Evolutionary conservation across 257 asterid genomes (phyloP).

Genomic region (Misopates orontium): DNA sequence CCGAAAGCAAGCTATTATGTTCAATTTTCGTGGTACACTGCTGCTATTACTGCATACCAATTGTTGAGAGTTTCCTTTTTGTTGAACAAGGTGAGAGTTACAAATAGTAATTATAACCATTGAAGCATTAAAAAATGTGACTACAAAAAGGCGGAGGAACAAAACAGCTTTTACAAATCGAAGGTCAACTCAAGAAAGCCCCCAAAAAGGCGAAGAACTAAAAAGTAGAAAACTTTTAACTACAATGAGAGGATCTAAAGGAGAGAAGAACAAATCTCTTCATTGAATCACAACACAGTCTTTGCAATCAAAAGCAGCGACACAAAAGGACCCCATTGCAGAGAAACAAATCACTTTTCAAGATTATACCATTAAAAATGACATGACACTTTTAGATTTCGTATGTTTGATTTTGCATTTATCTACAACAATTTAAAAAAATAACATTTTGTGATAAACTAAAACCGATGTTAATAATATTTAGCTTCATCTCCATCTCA

Average conservation of each 20-base stretch:
- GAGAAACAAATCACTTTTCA: no score
- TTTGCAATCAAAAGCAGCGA: not conserved
- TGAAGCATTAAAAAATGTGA: not conserved
- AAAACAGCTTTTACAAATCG: conserved; percentile 28
- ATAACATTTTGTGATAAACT: no score
- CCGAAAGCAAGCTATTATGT: no score
- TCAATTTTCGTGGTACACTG: no score
- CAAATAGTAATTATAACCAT: not conserved
- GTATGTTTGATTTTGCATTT: no score
- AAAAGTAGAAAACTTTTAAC: conserved; percentile 22
- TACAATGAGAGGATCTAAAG: conserved; percentile 20
- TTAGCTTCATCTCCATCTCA: no score
- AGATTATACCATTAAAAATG: no score
- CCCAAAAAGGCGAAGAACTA: conserved; percentile 28
- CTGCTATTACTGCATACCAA: not conserved
- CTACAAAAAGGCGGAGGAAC: conserved; percentile 20
- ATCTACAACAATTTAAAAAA: no score
- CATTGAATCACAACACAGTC: conserved; percentile 26
- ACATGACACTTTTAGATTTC: no score
- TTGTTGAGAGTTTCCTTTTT: no score
- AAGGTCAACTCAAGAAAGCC: conserved; percentile 39
- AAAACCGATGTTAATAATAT: no score
- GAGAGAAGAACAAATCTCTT: conserved; percentile 27
- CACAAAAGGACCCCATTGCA: no score
- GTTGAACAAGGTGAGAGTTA: not conserved